Percentiles rank a stretch among this genome's conserved stretches.
These are phyloP conservation scores for Odonthalia washingtoniensis DNA, from an alignment of 31 red algal genomes.

Conservation along the genomic window DNA sequence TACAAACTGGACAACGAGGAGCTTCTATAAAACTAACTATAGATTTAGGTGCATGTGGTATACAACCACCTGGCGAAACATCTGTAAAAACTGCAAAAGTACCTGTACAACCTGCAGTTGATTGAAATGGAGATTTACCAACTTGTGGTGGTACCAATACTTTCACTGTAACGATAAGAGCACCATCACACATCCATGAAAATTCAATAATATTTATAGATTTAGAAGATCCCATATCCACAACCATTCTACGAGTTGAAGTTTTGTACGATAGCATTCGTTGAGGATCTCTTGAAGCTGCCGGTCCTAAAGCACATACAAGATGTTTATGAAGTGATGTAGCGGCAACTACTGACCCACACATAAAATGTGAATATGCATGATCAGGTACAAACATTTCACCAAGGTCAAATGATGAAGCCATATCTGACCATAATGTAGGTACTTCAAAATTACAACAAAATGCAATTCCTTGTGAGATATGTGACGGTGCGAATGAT, in stretches of 20 bases:
- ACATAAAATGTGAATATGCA: constrained; percentile 63
- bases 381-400: constrained; percentile 82
- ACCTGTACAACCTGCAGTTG: constrained; percentile 69
- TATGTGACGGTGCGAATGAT: constrained; percentile 30
- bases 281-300: constrained; percentile 38
- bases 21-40: constrained; percentile 73
- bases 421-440: constrained; percentile 57
- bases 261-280: constrained; percentile 49
- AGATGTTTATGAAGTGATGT: constrained; percentile 76
- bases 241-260: constrained; percentile 57
- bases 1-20: constrained; percentile 60
- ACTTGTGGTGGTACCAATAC: constrained; percentile 56
- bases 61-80: constrained; percentile 36
- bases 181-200: constrained; percentile 78
- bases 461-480: constrained; percentile 66
- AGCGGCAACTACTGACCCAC: constrained; percentile 66
- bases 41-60: constrained; percentile 45
- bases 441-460: constrained; percentile 77
- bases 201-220: constrained; percentile 75
- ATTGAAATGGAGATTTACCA: constrained; percentile 23
- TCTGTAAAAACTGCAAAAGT: constrained; percentile 64
- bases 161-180: constrained; percentile 70
- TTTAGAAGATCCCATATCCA: constrained; percentile 64
- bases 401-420: constrained; percentile 57
- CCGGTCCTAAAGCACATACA: constrained; percentile 66